Percentiles rank a stretch among this genome's conserved stretches.
phyloP scores from a whole-genome alignment of 176 grass and related monocot genomes.

The Aegilops bicornis region DNA sequence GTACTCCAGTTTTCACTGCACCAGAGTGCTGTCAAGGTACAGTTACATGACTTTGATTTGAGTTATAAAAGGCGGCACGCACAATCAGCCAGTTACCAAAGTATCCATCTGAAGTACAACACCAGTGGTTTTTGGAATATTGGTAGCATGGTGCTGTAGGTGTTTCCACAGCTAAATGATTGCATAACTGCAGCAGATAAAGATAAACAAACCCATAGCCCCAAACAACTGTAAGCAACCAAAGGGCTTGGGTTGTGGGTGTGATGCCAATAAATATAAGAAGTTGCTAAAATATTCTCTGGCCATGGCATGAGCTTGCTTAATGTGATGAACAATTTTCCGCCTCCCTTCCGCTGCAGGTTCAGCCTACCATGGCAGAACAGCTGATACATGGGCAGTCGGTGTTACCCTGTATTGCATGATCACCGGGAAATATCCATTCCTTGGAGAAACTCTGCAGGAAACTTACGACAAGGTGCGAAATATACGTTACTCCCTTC shows the following conservation, averaged over 20 bases:
- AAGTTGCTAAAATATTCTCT: constrained; percentile 17
- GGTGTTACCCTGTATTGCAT: constrained; percentile 91
- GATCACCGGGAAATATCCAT: constrained; percentile 36
- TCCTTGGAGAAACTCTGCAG: neutral
- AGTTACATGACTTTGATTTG: neutral
- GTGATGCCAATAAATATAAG: neutral
- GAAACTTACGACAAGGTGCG: neutral
- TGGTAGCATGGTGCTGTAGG: neutral
- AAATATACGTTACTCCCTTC: neutral
- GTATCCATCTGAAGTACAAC: neutral
- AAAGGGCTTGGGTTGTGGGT: constrained; percentile 1
- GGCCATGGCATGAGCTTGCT: constrained; percentile 8
- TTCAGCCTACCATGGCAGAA: constrained; percentile 67
- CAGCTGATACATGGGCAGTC: constrained; percentile 79
- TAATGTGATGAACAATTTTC: constrained; percentile 13
- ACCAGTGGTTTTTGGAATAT: neutral
- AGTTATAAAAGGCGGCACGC: neutral
- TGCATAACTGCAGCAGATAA: constrained; percentile 1
- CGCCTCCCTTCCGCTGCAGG: constrained; percentile 35
- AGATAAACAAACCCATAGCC: neutral
- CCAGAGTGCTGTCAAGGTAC: constrained; percentile 94
- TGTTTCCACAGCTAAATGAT: constrained; percentile 22
- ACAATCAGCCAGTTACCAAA: neutral
- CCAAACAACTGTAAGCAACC: constrained; percentile 5
- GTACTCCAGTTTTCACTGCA: constrained; percentile 89